A percentile compares a stretch with the other conserved stretches of the same genome.
phyloP scores from a whole-genome alignment of 495 filamentous ascomycete genomes.

The Terfezia claveryi region DNA sequence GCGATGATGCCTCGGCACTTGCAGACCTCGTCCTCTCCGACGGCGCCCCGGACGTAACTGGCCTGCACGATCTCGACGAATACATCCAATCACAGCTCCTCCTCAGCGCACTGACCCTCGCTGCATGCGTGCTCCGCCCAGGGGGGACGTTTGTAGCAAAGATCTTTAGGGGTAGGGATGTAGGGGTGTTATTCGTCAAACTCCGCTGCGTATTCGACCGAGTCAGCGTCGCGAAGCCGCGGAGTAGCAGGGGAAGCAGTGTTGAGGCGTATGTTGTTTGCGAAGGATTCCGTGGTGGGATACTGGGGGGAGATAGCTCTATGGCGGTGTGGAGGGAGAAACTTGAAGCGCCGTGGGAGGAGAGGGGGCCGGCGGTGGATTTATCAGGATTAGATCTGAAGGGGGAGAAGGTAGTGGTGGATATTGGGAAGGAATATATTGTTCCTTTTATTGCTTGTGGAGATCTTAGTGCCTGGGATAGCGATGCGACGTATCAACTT shows the following conservation, averaged over 20 bases:
- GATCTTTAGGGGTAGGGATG: conserved; percentile 84
- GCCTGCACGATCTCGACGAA: conserved; percentile 89
- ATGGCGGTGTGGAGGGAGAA: conserved; percentile 23
- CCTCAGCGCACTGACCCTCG: conserved; percentile 78
- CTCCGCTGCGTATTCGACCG: conserved; percentile 54
- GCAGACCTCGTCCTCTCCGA: conserved; percentile 63
- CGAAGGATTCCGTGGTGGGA: conserved; percentile 54
- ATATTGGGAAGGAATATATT: conserved; percentile 44
- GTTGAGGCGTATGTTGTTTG: conserved; percentile 94
- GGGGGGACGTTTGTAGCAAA: conserved; percentile 95
- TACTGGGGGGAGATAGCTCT: conserved; percentile 35
- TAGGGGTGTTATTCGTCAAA: conserved; percentile 79
- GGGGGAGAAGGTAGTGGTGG: conserved; percentile 22
- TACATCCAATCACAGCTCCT: conserved; percentile 92
- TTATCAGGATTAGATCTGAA: conserved; percentile 4
- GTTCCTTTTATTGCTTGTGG: conserved; percentile 90
- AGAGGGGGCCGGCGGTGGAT: conserved; percentile 21
- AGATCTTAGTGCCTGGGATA: conserved; percentile 81
- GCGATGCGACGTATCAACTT: conserved; percentile 77
- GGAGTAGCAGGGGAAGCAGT: conserved; percentile 79
- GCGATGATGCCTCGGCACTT: neutral
- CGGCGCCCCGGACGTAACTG: conserved; percentile 89
- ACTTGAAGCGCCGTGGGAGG: conserved; percentile 20
- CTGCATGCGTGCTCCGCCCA: conserved; percentile 69
- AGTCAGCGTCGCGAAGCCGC: conserved; percentile 78